Conservation (phyloP, 805 yeast species). For the Cyberlindnera nakhonratchasimensis region DNA sequence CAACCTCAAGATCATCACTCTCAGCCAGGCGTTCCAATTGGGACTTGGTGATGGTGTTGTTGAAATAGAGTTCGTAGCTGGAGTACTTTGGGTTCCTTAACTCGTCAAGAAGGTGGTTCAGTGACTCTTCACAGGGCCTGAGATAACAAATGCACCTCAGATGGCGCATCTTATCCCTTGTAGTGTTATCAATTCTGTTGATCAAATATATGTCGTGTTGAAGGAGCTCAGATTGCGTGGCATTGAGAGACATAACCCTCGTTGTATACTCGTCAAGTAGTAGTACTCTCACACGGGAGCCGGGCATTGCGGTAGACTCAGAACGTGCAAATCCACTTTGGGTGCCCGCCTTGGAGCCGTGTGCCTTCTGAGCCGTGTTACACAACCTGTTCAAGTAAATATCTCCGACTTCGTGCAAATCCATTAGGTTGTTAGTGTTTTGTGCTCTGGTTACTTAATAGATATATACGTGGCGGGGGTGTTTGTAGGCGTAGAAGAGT, state of each 20-base stretch:
- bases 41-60: slow-evolving; percentile 68
- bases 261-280: slow-evolving; percentile 79
- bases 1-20: slow-evolving; percentile 81
- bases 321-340: slow-evolving; percentile 9
- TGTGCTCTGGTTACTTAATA: too few relatives aligned
- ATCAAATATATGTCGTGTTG: slow-evolving; percentile 82
- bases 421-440: slow-evolving; percentile 34
- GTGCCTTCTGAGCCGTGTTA: slow-evolving; percentile 19
- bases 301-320: slow-evolving; percentile 23
- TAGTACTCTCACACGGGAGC: slow-evolving; percentile 59
- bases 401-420: slow-evolving; percentile 45
- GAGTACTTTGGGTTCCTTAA: slow-evolving; percentile 75
- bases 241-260: slow-evolving; percentile 78
- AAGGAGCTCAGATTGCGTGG: slow-evolving; percentile 82
- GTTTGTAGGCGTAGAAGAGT: too few relatives aligned
- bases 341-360: not conserved
- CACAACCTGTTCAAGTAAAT: slow-evolving; percentile 41
- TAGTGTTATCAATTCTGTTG: slow-evolving; percentile 59
- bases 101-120: slow-evolving; percentile 61
- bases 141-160: slow-evolving; percentile 77
- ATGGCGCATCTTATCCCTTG: slow-evolving; percentile 72
- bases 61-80: slow-evolving; percentile 73
- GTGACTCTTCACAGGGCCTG: slow-evolving; percentile 65
- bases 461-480: too few relatives aligned
- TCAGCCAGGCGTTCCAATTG: slow-evolving; percentile 87